These are phyloP conservation scores for Penicillium cataractarum DNA, from an alignment of 495 filamentous ascomycete species.

Conservation along the genomic window DNA sequence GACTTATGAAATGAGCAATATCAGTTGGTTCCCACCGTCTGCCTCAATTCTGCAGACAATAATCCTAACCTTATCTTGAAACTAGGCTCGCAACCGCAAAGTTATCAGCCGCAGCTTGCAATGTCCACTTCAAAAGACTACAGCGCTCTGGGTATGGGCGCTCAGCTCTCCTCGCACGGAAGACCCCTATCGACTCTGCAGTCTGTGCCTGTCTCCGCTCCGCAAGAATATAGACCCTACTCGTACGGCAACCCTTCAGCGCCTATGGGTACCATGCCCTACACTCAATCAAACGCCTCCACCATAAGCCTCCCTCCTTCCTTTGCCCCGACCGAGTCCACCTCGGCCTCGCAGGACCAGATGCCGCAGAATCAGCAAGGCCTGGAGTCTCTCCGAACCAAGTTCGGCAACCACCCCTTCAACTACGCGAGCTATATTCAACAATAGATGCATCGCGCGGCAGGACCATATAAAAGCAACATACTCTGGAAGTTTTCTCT, in stretches of 20 bases:
- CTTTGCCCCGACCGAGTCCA: slow-evolving; percentile 35
- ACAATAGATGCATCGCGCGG: slow-evolving; percentile 19
- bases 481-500: slow-evolving; percentile 7
- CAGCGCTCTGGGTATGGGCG: slow-evolving; percentile 34
- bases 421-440: slow-evolving; percentile 43
- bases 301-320: slow-evolving; percentile 43
- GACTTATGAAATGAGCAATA: slow-evolving; percentile 34
- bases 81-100: slow-evolving; percentile 38
- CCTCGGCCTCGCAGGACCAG: slow-evolving; percentile 28
- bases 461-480: slow-evolving; percentile 19
- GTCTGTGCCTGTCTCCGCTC: slow-evolving; percentile 37
- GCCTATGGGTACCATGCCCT: slow-evolving; percentile 35
- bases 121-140: slow-evolving; percentile 39
- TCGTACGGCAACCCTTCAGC: slow-evolving; percentile 40
- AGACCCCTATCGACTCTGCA: slow-evolving; percentile 37
- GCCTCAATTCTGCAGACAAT: not conserved
- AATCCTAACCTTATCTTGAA: slow-evolving; percentile 15
- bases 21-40: slow-evolving; percentile 20
- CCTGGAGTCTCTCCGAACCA: slow-evolving; percentile 35
- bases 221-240: slow-evolving; percentile 41
- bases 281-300: slow-evolving; percentile 40
- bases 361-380: slow-evolving; percentile 31
- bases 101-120: slow-evolving; percentile 37
- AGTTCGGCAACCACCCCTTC: slow-evolving; percentile 37
- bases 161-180: slow-evolving; percentile 37